Conservation (phyloP, 176 grass and related monocot genomes). For the Phoenix roebelenii region DNA sequence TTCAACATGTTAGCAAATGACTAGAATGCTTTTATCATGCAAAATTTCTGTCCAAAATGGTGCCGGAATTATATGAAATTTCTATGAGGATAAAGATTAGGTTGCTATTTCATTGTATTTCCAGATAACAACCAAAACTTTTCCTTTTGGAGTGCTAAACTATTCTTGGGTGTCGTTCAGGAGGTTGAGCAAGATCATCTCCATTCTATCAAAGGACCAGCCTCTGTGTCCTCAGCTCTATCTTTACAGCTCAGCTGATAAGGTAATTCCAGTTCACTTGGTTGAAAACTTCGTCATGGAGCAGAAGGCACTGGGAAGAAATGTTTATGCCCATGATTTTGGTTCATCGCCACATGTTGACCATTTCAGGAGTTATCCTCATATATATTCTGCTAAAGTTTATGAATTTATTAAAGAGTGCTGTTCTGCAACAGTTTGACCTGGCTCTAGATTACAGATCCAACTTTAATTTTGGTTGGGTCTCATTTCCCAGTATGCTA, state of each 20-base stretch:
- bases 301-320: conserved; percentile 55
- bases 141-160: no score
- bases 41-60: no score
- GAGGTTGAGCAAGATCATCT: conserved; percentile 50
- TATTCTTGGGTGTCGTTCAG: conserved; percentile 22
- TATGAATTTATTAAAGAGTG: conserved; percentile 60
- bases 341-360: conserved; percentile 79
- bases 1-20: no score
- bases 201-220: conserved; percentile 54
- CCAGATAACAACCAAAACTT: no score
- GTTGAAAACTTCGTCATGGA: conserved; percentile 61
- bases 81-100: no score
- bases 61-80: no score
- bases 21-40: no score
- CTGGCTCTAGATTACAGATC: no score
- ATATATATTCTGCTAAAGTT: conserved; percentile 71
- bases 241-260: conserved; percentile 80
- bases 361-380: conserved; percentile 84
- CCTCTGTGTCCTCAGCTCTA: conserved; percentile 85
- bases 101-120: no score
- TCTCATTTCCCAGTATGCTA: no score
- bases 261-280: conserved; percentile 48
- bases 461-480: no score
- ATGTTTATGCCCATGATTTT: conserved; percentile 61
- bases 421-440: neutral